Evolutionary conservation across 352 stramenopile genomes (phyloP), one percentile per base, ranked within the genome.

Genomic region (Globisporangium uncinulatum): DNA sequence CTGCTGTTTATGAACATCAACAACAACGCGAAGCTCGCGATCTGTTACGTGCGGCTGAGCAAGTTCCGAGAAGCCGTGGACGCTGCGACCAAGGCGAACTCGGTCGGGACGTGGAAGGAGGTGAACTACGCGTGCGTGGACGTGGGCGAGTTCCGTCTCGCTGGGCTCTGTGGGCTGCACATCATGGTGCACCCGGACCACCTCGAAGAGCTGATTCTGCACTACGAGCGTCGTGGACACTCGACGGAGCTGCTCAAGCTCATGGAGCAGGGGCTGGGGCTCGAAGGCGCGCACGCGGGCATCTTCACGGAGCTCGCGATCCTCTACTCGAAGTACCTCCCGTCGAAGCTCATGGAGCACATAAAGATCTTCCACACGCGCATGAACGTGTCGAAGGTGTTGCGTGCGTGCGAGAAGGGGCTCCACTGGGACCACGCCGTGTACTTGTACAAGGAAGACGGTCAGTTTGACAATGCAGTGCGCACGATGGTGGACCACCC

Each of bases 171-270:
- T 84, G 98, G 97, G 70, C 79, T 99, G 60, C 95, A 99, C 70
- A 99, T 99, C 63, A 99, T 99, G 67, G 97, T 98, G 61, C 97
- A 99, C 83, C 98, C 98, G 46, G 98, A 99, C 76, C 97, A 99
- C 73, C 76, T 99, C 11, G 97, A 99, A 69, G 97, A 99, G 75
- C 79, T 99, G 57, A 98, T 99, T 42, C 83, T 96, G 48, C 94
- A 98, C 81, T 99, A 99, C 73, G 98, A 99, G 73, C 93, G 98
- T 69, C 88, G 96, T 63, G 97, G 97, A 39, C 86, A 98, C 74
- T 98, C 96, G 45, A 79, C 90, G 47, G 96, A 99, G 69, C 74
- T 99, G 42, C 83, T 99, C 31, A 97, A 98, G 69, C 76, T 99
- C 36, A 98, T 99, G 73, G 97, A 99, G 74, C 96, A 99, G 83